phyloP scores from a whole-genome alignment of 257 asterid species.

The Petunia secreta region DNA sequence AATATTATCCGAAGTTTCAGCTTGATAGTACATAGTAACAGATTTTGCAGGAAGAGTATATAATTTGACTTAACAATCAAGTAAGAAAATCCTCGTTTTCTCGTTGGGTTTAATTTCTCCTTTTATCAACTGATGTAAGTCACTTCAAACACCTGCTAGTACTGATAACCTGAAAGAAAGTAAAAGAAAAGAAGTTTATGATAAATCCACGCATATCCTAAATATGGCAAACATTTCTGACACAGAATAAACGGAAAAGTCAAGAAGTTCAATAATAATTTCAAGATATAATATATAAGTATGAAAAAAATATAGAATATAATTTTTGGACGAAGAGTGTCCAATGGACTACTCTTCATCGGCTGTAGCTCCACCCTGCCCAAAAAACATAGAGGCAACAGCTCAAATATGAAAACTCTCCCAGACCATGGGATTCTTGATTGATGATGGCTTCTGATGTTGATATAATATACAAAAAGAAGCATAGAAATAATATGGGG shows the following conservation, averaged over 20 bases:
- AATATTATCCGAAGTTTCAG: slow-evolving; percentile 53
- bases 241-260: background rate
- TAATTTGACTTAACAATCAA: slow-evolving; percentile 10
- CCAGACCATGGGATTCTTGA: slow-evolving; percentile 17
- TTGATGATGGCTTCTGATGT: slow-evolving; percentile 12
- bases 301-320: too few relatives aligned
- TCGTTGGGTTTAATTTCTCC: background rate
- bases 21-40: slow-evolving; percentile 59
- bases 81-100: background rate
- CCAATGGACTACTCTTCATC: too few relatives aligned
- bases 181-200: slow-evolving; percentile 22
- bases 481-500: background rate
- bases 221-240: slow-evolving; percentile 24
- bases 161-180: slow-evolving; percentile 30
- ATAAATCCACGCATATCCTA: slow-evolving; percentile 38
- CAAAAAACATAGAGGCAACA: background rate
- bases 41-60: background rate
- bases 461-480: background rate
- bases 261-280: too few relatives aligned
- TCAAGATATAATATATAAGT: too few relatives aligned
- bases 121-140: background rate
- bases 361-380: too few relatives aligned
- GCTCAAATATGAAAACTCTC: background rate
- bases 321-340: too few relatives aligned
- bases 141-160: background rate